Evolutionary conservation across 352 stramenopile species (phyloP).

Genomic region (Globisporangium solare): DNA sequence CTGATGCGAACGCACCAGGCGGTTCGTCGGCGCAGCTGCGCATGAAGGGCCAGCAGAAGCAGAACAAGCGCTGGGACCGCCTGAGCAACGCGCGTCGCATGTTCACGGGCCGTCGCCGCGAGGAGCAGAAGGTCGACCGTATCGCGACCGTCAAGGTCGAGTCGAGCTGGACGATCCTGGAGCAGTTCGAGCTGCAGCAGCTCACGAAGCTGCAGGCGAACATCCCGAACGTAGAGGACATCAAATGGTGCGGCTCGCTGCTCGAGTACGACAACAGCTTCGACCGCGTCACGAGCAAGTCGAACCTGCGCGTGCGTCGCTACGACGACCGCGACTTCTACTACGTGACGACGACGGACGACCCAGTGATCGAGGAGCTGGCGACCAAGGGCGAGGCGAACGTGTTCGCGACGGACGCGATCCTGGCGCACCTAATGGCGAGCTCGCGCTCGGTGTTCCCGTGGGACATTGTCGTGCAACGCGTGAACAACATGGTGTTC

Average conservation of each 20-base stretch:
- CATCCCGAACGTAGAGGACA: constrained; percentile 81
- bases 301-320: constrained; percentile 69
- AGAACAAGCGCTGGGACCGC: constrained; percentile 83
- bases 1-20: constrained; percentile 31
- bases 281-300: constrained; percentile 90
- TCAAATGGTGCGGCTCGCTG: constrained; percentile 93
- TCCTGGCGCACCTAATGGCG: constrained; percentile 96
- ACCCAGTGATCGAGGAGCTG: constrained; percentile 94
- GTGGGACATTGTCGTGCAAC: constrained; percentile 95
- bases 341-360: constrained; percentile 95
- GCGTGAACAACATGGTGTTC: constrained; percentile 94
- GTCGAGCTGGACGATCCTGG: constrained; percentile 90
- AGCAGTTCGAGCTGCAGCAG: constrained; percentile 96
- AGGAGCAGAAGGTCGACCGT: constrained; percentile 80
- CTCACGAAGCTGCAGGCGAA: constrained; percentile 93
- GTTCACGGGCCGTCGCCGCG: constrained; percentile 51
- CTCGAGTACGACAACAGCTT: constrained; percentile 94
- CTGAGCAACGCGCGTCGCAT: constrained; percentile 73
- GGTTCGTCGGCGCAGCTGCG: constrained; percentile 55
- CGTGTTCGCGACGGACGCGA: constrained; percentile 97
- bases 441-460: constrained; percentile 94
- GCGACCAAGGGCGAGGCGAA: constrained; percentile 88
- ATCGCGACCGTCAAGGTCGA: constrained; percentile 89
- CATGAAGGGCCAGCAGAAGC: constrained; percentile 84
- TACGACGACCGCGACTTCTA: constrained; percentile 94